These are phyloP conservation scores for Diatrype stigma DNA, from an alignment of 2,329 filamentous ascomycete species.

Conservation along the genomic window DNA sequence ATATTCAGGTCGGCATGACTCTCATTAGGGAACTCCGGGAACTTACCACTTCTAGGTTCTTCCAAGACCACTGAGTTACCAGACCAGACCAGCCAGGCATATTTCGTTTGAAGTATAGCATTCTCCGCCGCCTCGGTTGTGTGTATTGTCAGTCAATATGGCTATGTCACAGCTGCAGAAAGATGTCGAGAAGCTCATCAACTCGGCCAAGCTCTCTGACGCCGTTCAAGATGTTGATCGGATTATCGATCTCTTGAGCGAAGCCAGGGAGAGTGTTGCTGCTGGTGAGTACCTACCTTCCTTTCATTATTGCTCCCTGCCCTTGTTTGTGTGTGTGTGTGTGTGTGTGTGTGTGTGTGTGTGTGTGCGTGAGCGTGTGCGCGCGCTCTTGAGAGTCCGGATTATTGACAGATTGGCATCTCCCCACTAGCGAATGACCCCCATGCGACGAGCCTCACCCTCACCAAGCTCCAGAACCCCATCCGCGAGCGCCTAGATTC, in stretches of 20 bases:
- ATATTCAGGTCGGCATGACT: background rate
- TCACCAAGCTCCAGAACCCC: constrained; percentile 82
- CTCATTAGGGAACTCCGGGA: background rate
- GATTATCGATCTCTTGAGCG: constrained; percentile 72
- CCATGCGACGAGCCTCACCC: constrained; percentile 64
- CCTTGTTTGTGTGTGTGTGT: no score
- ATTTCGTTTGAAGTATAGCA: no score
- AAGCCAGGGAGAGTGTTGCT: constrained; percentile 69
- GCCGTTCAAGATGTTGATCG: constrained; percentile 77
- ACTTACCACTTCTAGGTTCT: no score
- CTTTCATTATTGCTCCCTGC: background rate
- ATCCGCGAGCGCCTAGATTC: constrained; percentile 76
- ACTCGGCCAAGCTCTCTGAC: constrained; percentile 63
- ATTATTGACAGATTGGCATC: constrained; percentile 5
- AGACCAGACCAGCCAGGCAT: background rate
- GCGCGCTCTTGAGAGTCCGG: background rate
- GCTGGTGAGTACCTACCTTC: constrained; percentile 47
- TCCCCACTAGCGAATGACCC: constrained; percentile 50
- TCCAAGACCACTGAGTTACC: background rate
- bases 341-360: no score
- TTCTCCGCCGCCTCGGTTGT: background rate
- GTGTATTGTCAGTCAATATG: constrained; percentile 27
- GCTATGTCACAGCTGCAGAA: constrained; percentile 58
- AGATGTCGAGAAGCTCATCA: constrained; percentile 69
- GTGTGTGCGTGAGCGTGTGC: no score